phyloP scores from a whole-genome alignment of 2,329 filamentous ascomycete species.

The Intubia oerlemansii region DNA sequence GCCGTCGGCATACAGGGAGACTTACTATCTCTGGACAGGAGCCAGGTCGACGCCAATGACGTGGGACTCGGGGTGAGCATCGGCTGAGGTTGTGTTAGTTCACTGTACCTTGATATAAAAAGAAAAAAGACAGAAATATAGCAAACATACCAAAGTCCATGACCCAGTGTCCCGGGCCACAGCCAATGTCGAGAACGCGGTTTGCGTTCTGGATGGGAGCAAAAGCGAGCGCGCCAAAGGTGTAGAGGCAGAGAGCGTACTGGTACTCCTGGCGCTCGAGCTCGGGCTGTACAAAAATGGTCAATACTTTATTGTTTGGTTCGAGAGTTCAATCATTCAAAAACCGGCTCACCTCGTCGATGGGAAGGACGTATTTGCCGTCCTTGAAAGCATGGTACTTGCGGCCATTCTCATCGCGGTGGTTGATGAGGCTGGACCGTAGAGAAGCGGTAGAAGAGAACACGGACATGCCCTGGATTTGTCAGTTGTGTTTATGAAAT shows the following conservation, averaged over 20 bases:
- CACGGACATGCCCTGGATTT: constrained; percentile 11
- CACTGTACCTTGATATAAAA: neutral
- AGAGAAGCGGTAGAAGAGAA: constrained; percentile 14
- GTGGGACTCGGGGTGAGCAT: constrained; percentile 10
- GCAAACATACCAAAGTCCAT: constrained; percentile 12
- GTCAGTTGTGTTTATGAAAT: neutral
- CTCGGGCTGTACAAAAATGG: constrained; percentile 11
- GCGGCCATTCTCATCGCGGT: constrained; percentile 16
- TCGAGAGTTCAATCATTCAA: neutral
- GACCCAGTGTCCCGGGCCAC: constrained; percentile 19
- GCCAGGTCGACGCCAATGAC: constrained; percentile 11
- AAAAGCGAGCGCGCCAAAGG: constrained; percentile 20
- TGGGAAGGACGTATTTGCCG: constrained; percentile 17
- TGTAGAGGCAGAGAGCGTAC: constrained; percentile 18
- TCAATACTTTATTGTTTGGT: too few species aligned
- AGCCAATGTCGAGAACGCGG: constrained; percentile 26
- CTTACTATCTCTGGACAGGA: constrained; percentile 10
- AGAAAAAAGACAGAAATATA: neutral
- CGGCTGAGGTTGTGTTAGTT: too few species aligned
- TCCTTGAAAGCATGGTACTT: constrained; percentile 18
- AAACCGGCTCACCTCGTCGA: constrained; percentile 13
- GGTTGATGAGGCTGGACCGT: constrained; percentile 12
- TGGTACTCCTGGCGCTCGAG: constrained; percentile 16
- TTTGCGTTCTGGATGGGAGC: constrained; percentile 20
- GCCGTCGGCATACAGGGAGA: too few species aligned